phyloP scores from a whole-genome alignment of 495 filamentous ascomycete species.

The Talaromyces wortmannii region DNA sequence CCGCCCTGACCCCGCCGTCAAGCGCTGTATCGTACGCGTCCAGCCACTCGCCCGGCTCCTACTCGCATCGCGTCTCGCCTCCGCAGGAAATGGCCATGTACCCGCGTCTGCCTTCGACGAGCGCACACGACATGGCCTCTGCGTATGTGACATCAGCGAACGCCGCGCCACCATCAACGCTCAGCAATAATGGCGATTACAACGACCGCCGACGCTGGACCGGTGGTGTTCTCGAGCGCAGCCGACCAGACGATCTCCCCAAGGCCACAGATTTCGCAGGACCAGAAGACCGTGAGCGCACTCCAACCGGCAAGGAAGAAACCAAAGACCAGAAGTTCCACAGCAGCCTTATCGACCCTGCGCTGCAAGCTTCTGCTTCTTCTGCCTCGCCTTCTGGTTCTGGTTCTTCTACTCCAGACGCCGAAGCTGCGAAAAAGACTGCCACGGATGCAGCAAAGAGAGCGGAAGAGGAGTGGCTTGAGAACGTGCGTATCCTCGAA shows the following conservation, averaged over 20 bases:
- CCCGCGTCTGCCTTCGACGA: slow-evolving; percentile 74
- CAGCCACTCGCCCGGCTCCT: slow-evolving; percentile 72
- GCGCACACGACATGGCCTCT: slow-evolving; percentile 43
- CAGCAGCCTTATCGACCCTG: slow-evolving; percentile 46
- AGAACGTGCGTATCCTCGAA: slow-evolving; percentile 77
- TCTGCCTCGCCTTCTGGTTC: slow-evolving; percentile 1
- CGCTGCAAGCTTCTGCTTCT: slow-evolving; percentile 20
- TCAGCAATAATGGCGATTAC: slow-evolving; percentile 74
- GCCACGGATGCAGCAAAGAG: slow-evolving; percentile 39
- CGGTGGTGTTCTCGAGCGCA: slow-evolving; percentile 78
- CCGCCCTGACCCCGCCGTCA: slow-evolving; percentile 86
- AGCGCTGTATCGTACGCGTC: slow-evolving; percentile 79
- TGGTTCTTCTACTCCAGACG: slow-evolving; percentile 22
- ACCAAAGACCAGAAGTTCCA: slow-evolving; percentile 38
- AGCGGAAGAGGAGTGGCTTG: slow-evolving; percentile 72
- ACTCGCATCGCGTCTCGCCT: slow-evolving; percentile 56
- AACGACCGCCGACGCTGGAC: slow-evolving; percentile 81
- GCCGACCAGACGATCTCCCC: slow-evolving; percentile 39
- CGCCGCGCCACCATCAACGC: slow-evolving; percentile 66
- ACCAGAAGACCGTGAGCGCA: slow-evolving; percentile 49
- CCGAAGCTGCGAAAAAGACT: slow-evolving; percentile 34
- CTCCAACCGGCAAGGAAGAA: slow-evolving; percentile 33
- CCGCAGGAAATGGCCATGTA: slow-evolving; percentile 66
- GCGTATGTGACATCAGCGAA: slow-evolving; percentile 57
- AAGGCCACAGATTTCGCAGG: slow-evolving; percentile 23